Percentiles rank a stretch among this genome's conserved stretches.
These are phyloP conservation scores for Taphrina communis DNA, from an alignment of 1,139 yeast genomes.

Conservation along the genomic window DNA sequence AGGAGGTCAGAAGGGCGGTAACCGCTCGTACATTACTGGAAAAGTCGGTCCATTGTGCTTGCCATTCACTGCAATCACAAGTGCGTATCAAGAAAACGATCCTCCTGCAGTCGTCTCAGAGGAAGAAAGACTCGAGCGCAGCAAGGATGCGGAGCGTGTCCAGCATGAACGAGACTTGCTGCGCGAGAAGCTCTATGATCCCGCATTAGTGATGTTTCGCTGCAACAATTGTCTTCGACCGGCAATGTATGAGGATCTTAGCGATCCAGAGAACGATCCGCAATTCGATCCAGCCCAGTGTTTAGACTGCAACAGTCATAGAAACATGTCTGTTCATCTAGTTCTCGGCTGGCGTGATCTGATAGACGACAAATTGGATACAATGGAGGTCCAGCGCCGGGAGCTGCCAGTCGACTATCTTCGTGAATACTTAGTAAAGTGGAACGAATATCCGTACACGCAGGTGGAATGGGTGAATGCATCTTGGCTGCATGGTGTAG, in stretches of 20 bases:
- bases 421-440: constrained; percentile 46
- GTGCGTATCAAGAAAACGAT: not conserved
- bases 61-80: constrained; percentile 16
- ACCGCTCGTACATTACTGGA: constrained; percentile 42
- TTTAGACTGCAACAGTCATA: constrained; percentile 28
- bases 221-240: constrained; percentile 35
- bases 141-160: constrained; percentile 22
- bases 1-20: constrained; percentile 34
- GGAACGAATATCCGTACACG: constrained; percentile 44
- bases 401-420: constrained; percentile 27
- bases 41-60: constrained; percentile 40
- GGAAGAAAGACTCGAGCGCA: constrained; percentile 11
- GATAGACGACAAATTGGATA: constrained; percentile 19
- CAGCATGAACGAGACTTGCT: constrained; percentile 11
- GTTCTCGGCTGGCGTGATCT: constrained; percentile 35
- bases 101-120: constrained; percentile 1
- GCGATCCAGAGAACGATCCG: constrained; percentile 27
- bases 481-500: constrained; percentile 45
- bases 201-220: constrained; percentile 31
- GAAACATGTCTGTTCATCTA: constrained; percentile 13
- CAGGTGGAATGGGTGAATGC: constrained; percentile 46
- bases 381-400: constrained; percentile 19
- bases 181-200: constrained; percentile 13
- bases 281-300: constrained; percentile 35
- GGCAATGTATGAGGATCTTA: constrained; percentile 33